These are phyloP conservation scores for Asterophora lycoperdoides DNA, from an alignment of 768 basidiomycete genomes.

Conservation along the genomic window DNA sequence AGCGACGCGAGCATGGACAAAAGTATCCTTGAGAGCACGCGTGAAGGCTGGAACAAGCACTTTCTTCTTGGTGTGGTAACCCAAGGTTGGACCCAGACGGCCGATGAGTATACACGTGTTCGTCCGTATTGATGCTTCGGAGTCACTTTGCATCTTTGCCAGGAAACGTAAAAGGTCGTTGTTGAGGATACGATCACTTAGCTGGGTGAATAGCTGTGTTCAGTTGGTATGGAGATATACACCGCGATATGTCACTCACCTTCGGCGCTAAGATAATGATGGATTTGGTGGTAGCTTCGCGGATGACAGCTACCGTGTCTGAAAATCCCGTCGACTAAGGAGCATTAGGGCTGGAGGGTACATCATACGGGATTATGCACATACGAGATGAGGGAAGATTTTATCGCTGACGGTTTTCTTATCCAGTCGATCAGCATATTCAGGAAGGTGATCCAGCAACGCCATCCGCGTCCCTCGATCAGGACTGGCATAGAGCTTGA, in stretches of 20 bases:
- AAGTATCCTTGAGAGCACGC: conserved; percentile 82
- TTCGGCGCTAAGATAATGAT: conserved; percentile 83
- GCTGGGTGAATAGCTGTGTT: conserved; percentile 36
- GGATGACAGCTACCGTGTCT: conserved; percentile 90
- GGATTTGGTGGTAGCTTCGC: conserved; percentile 91
- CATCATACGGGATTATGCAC: conserved; percentile 21
- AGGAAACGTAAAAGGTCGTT: conserved; percentile 93
- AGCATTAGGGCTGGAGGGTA: conserved; percentile 2
- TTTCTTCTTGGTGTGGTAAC: conserved; percentile 87
- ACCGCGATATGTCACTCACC: conserved; percentile 32
- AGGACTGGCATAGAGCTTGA: conserved; percentile 82
- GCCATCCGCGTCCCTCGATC: conserved; percentile 96
- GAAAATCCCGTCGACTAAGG: conserved; percentile 89
- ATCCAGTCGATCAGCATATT: conserved; percentile 85
- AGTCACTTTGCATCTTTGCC: conserved; percentile 88
- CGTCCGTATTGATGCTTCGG: conserved; percentile 92
- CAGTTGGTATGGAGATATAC: background rate
- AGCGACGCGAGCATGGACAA: conserved; percentile 90
- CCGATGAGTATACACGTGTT: conserved; percentile 97
- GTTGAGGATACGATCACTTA: conserved; percentile 89
- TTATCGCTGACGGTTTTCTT: conserved; percentile 81
- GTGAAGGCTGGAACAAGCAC: conserved; percentile 96
- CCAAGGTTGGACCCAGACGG: conserved; percentile 79
- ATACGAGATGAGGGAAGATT: conserved; percentile 88
- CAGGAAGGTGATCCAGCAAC: conserved; percentile 76